Percentiles rank a stretch among this genome's conserved stretches.
These are phyloP conservation scores for Rhodotorula babjevae DNA, from an alignment of 768 basidiomycete genomes.

Conservation along the genomic window DNA sequence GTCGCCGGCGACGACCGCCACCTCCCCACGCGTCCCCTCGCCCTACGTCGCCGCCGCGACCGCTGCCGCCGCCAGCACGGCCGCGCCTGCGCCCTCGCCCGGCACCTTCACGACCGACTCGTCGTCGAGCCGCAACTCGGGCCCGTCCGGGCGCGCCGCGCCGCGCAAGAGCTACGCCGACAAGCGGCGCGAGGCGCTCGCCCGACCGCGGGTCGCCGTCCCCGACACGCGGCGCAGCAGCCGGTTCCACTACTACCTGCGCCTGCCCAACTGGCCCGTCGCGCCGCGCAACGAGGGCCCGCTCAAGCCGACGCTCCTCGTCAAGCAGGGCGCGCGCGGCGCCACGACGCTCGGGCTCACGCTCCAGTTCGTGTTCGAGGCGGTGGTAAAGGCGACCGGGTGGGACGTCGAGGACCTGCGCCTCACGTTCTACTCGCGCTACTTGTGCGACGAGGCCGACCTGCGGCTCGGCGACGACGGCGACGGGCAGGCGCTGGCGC, in stretches of 20 bases:
- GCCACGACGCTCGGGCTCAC: neutral
- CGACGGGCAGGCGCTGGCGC: too few species aligned
- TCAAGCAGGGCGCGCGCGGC: slow-evolving; percentile 7
- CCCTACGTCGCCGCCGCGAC: neutral
- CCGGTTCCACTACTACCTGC: slow-evolving; percentile 10
- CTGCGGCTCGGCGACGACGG: too few species aligned
- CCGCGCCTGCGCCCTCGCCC: neutral
- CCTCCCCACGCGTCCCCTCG: neutral
- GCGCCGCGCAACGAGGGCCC: slow-evolving; percentile 1
- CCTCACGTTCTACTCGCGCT: neutral
- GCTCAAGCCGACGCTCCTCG: neutral
- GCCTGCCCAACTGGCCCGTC: slow-evolving; percentile 8
- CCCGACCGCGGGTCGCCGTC: neutral
- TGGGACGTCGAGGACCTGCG: slow-evolving; percentile 1
- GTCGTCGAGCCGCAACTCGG: neutral
- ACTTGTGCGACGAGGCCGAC: neutral
- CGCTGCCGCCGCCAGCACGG: too few species aligned
- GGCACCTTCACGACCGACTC: neutral
- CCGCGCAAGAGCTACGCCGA: neutral
- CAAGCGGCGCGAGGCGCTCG: neutral
- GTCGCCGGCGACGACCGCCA: neutral
- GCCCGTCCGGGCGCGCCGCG: neutral
- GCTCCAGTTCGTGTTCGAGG: neutral
- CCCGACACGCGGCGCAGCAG: neutral
- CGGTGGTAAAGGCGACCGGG: neutral